phyloP scores from a whole-genome alignment of 225 moss, liverwort and hornwort species.

The Polytrichum formosum region DNA sequence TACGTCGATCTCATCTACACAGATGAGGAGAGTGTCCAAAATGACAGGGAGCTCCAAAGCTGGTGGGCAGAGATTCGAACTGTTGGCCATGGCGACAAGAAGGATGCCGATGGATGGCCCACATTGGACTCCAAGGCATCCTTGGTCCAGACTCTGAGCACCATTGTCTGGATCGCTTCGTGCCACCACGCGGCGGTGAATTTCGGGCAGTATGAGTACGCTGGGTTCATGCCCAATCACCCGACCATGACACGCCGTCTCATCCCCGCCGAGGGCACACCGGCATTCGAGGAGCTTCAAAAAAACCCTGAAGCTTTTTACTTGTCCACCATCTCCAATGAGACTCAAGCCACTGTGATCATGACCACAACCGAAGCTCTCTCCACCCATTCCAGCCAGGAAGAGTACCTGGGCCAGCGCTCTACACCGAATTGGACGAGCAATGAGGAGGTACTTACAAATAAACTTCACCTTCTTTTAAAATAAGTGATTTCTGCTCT shows the following conservation, averaged over 20 bases:
- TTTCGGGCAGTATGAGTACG: slow-evolving; percentile 63
- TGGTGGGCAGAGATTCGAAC: slow-evolving; percentile 71
- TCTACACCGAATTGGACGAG: slow-evolving; percentile 50
- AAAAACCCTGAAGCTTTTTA: slow-evolving; percentile 53
- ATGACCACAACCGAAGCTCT: slow-evolving; percentile 65
- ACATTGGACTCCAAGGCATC: slow-evolving; percentile 24
- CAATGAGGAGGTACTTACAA: slow-evolving; percentile 25
- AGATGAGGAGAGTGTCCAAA: slow-evolving; percentile 23
- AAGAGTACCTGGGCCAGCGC: slow-evolving; percentile 54
- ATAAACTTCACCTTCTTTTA: too few species aligned
- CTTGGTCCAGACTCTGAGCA: slow-evolving; percentile 44
- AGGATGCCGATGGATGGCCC: slow-evolving; percentile 50
- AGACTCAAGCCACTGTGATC: slow-evolving; percentile 65
- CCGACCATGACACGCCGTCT: slow-evolving; percentile 60
- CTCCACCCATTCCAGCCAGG: slow-evolving; percentile 62
- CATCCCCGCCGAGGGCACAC: slow-evolving; percentile 38
- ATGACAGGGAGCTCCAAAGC: slow-evolving; percentile 53
- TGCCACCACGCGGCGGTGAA: slow-evolving; percentile 68
- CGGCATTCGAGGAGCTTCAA: slow-evolving; percentile 39
- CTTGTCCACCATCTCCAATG: slow-evolving; percentile 50
- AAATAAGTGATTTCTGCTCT: background rate
- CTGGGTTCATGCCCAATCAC: slow-evolving; percentile 61
- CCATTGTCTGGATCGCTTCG: slow-evolving; percentile 52
- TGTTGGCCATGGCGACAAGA: slow-evolving; percentile 67
- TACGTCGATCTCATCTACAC: slow-evolving; percentile 42